phyloP scores from a whole-genome alignment of 1,139 yeast genomes.

The Scheffersomyces illinoinensis region DNA sequence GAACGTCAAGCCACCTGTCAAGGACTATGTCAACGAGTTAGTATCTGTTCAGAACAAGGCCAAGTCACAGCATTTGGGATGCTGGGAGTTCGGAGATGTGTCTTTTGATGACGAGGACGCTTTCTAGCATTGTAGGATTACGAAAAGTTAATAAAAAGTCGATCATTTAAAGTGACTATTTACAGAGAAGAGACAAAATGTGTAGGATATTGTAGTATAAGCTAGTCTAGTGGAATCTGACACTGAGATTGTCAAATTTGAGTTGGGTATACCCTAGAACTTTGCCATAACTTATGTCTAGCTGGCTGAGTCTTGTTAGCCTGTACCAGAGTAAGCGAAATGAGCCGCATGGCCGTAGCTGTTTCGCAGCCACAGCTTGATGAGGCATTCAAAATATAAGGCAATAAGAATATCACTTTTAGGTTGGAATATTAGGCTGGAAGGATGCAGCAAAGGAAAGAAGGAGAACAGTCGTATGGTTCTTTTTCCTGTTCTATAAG shows the following conservation, averaged over 20 bases:
- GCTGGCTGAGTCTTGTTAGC: neutral
- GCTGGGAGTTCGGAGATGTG: conserved; percentile 84
- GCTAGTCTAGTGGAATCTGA: too few species aligned
- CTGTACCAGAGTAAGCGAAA: neutral
- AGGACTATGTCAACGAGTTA: conserved; percentile 40
- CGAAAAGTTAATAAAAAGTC: neutral
- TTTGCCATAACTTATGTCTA: neutral
- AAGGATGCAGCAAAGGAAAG: too few species aligned
- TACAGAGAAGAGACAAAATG: neutral
- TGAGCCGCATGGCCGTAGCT: neutral
- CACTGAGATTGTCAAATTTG: neutral
- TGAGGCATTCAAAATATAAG: neutral
- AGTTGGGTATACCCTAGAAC: neutral
- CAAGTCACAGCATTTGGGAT: conserved; percentile 56
- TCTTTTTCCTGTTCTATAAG: too few species aligned
- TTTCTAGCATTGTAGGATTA: neutral
- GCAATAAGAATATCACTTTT: neutral
- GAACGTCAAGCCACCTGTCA: conserved; percentile 32
- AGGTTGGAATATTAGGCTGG: too few species aligned
- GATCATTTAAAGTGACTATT: neutral
- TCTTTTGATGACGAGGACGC: conserved; percentile 55
- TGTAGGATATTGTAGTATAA: too few species aligned
- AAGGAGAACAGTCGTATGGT: too few species aligned
- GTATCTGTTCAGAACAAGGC: conserved; percentile 49
- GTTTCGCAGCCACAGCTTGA: neutral